Base-by-base conservation (phyloP, 441 rosid species). In the Pelargonium australe region DNA sequence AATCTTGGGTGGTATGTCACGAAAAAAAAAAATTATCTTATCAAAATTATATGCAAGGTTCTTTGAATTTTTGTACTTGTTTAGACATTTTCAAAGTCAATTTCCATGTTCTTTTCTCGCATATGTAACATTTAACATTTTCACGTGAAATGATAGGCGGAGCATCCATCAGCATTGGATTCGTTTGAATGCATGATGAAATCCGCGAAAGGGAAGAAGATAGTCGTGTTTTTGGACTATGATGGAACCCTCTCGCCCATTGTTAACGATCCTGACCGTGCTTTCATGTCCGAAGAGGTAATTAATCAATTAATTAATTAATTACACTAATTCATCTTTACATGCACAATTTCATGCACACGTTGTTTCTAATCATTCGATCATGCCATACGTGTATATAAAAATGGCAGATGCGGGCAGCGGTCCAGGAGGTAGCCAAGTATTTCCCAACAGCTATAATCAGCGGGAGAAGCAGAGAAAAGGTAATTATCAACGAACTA, bases 241-340 rank as follows among this genome's bases (percentile, higher is more conserved):
- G 86, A 83, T 19, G 86, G 86, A 45, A 83, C 86, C 45, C 77
- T 83, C 47, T 81, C 86, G 8, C 86, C 71, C 6, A 81, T 83
- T 62, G 86, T 83, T 12, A 75, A 83, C 64, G 78, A 81, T 63
- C 86, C 86, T 12, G 81, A 79, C 20, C 49, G 6, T 1, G 86
- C 84, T 57, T 79, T 75, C 74, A 81, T 83, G 84, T 63, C 83
- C 0, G 63, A 76, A 16, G 75, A 81, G 83, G 86, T 83, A 68
- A 51, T 3, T 25, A 20, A 6, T 11, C 6, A 34, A 34, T 34
- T 34, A 34, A 20, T 20, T 20, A 20, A 20, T 20, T 20, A 20
- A 20, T 20, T 20, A 20, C 0, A 34, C 40, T 3, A 34, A 34
- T 4, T 0, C 40, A 2, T 3, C 5, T 34, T 3, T 34, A 34